Conservation (phyloP, 2,329 filamentous ascomycete species). For the Colletotrichum horii region DNA sequence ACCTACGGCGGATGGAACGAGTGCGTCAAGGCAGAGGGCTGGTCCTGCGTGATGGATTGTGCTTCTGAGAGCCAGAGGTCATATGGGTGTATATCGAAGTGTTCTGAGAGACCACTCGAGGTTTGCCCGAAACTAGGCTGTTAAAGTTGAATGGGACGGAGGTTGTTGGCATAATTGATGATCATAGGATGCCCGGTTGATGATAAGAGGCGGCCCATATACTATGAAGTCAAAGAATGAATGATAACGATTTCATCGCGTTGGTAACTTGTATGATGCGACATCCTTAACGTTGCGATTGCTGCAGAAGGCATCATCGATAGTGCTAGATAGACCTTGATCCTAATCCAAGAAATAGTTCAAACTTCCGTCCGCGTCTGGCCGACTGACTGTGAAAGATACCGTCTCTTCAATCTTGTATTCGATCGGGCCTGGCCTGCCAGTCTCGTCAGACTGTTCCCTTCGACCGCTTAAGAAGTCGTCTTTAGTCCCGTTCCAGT, state of each 20-base stretch:
- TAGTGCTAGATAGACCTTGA: accelerated
- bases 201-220: not conserved
- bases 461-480: not conserved
- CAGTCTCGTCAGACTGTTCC: not conserved
- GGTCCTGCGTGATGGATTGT: not conserved
- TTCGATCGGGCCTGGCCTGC: not conserved
- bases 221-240: not conserved
- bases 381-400: not conserved
- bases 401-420: not conserved
- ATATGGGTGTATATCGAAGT: not conserved
- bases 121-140: not conserved
- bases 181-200: accelerated
- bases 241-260: not conserved
- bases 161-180: not conserved
- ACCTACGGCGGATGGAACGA: not conserved
- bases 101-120: not conserved
- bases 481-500: not conserved
- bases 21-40: not conserved
- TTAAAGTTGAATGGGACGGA: accelerated
- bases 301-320: accelerated
- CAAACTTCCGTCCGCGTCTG: not conserved
- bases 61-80: not conserved
- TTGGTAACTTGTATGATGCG: accelerated
- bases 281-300: accelerated
- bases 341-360: not conserved